These are phyloP conservation scores for Nitzschia sp. DNA, from an alignment of 108 stramenopile species.

Conservation along the genomic window DNA sequence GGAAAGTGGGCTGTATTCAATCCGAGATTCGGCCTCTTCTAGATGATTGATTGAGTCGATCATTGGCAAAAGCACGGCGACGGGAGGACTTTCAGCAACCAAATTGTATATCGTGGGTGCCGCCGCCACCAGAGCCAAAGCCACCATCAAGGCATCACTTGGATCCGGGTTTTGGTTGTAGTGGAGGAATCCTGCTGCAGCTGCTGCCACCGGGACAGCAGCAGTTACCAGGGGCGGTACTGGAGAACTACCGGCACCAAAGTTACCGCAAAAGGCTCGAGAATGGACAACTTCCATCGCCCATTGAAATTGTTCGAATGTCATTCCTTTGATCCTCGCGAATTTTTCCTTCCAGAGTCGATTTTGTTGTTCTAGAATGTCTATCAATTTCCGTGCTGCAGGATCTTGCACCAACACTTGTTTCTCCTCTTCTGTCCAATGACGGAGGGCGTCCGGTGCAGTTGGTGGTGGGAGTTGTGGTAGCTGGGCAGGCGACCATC, in stretches of 20 bases:
- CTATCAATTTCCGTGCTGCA: slow-evolving; percentile 51
- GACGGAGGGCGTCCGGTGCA: slow-evolving; percentile 69
- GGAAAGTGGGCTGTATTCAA: slow-evolving; percentile 63
- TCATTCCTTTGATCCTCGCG: slow-evolving; percentile 37
- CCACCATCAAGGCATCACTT: slow-evolving; percentile 26
- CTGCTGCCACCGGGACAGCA: slow-evolving; percentile 26
- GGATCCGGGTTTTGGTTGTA: slow-evolving; percentile 4
- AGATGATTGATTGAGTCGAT: slow-evolving; percentile 84
- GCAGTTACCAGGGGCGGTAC: slow-evolving; percentile 18
- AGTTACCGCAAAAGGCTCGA: slow-evolving; percentile 51
- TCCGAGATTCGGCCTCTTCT: slow-evolving; percentile 63
- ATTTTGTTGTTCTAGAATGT: slow-evolving; percentile 46
- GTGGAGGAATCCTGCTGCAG: slow-evolving; percentile 24
- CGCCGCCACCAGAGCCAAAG: slow-evolving; percentile 35
- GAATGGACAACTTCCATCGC: slow-evolving; percentile 85
- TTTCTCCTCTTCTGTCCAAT: slow-evolving; percentile 69
- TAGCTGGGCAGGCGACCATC: background rate
- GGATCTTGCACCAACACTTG: slow-evolving; percentile 25
- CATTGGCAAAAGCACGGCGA: slow-evolving; percentile 68
- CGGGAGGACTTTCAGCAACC: slow-evolving; percentile 15
- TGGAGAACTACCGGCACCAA: slow-evolving; percentile 3
- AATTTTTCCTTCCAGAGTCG: slow-evolving; percentile 64
- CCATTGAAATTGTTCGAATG: slow-evolving; percentile 72
- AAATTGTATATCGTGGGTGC: slow-evolving; percentile 49
- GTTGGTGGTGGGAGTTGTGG: slow-evolving; percentile 49